phyloP scores from a whole-genome alignment of 345 rosid genomes.

The Combretum micranthum region DNA sequence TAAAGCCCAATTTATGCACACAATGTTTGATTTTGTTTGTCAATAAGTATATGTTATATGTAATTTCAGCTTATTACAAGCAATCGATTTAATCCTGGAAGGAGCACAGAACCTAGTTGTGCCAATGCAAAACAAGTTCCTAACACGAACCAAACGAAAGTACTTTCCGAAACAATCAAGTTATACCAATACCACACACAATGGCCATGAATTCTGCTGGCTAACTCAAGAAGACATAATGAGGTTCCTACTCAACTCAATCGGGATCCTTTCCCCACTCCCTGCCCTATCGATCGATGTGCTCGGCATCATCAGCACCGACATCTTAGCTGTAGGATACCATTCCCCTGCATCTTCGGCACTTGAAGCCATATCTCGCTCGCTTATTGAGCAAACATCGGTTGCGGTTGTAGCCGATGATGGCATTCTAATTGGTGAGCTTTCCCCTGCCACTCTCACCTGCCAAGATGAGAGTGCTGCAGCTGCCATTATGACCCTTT shows the following conservation, averaged over 20 bases:
- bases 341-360: slow-evolving; percentile 57
- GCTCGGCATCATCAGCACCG: slow-evolving; percentile 50
- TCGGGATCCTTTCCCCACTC: slow-evolving; percentile 63
- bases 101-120: slow-evolving; percentile 88
- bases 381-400: slow-evolving; percentile 51
- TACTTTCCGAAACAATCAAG: slow-evolving; percentile 27
- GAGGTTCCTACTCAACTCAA: slow-evolving; percentile 65
- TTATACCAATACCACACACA: slow-evolving; percentile 21
- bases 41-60: too few species aligned
- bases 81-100: slow-evolving; percentile 67
- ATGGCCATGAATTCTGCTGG: slow-evolving; percentile 83
- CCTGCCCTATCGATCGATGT: slow-evolving; percentile 58
- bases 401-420: slow-evolving; percentile 62
- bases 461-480: slow-evolving; percentile 62
- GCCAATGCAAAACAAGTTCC: slow-evolving; percentile 45
- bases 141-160: slow-evolving; percentile 25
- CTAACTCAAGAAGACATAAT: slow-evolving; percentile 79
- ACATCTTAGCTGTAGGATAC: slow-evolving; percentile 46
- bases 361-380: slow-evolving; percentile 35
- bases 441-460: slow-evolving; percentile 60
- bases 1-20: too few species aligned
- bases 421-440: slow-evolving; percentile 60
- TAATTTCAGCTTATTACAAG: slow-evolving; percentile 55
- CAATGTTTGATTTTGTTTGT: too few species aligned
- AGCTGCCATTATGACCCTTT: slow-evolving; percentile 61